Conservation (phyloP, 2,329 filamentous ascomycete genomes). For the Ophiostoma sp. region DNA sequence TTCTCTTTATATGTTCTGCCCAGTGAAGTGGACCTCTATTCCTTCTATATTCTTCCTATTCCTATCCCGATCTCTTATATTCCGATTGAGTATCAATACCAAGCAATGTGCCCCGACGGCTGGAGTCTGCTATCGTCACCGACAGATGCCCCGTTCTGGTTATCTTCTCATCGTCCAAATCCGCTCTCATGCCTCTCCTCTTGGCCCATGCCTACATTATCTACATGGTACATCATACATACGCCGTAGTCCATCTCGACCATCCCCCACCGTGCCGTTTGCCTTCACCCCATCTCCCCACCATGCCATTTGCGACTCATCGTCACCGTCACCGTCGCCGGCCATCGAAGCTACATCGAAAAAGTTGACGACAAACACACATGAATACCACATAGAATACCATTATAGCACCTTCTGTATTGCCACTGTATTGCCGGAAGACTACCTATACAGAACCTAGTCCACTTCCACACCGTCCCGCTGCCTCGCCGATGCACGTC, state of each 20-base stretch:
- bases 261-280: neutral
- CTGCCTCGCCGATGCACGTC: slow-evolving; percentile 2
- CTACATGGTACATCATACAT: neutral
- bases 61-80: neutral
- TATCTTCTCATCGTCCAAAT: neutral
- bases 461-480: slow-evolving; percentile 6
- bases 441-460: neutral
- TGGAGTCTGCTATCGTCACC: neutral
- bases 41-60: neutral
- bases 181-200: neutral
- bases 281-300: neutral
- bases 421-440: neutral
- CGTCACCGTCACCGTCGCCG: neutral
- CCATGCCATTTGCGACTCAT: neutral
- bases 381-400: slow-evolving; percentile 1
- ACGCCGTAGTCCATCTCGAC: too few species aligned
- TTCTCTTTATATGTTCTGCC: too few species aligned
- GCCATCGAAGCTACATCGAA: neutral
- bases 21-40: neutral
- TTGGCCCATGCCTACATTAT: neutral
- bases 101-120: neutral
- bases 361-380: neutral
- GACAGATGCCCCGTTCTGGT: neutral
- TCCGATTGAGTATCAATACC: neutral
- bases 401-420: slow-evolving; percentile 2